phyloP scores from a whole-genome alignment of 202 grass and related monocot species.

The Panicum virgatum region DNA sequence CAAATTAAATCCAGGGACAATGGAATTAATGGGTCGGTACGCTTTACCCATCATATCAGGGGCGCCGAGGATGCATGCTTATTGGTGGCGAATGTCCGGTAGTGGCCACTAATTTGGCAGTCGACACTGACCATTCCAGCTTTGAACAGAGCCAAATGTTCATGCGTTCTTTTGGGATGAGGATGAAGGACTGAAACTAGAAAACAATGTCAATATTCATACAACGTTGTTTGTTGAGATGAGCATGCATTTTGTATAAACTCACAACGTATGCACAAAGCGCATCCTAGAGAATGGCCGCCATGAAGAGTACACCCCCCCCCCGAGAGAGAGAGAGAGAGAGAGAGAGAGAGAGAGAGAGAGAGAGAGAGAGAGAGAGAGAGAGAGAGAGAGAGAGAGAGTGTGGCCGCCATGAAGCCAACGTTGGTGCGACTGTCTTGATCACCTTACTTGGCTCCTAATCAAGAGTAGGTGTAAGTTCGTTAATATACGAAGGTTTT shows the following conservation, averaged over 20 bases:
- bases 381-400: too few species aligned
- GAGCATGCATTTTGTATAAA: too few species aligned
- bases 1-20: neutral
- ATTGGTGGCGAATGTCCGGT: neutral
- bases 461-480: neutral
- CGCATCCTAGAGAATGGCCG: too few species aligned
- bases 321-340: too few species aligned
- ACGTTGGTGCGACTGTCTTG: too few species aligned
- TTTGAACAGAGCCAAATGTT: neutral
- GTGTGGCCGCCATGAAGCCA: too few species aligned
- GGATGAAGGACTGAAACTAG: neutral
- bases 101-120: slow-evolving; percentile 7
- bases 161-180: neutral
- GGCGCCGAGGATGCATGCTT: neutral
- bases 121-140: neutral
- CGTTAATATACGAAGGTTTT: neutral
- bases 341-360: too few species aligned
- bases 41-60: slow-evolving; percentile 31
- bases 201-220: too few species aligned
- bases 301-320: too few species aligned
- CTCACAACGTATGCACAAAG: too few species aligned
- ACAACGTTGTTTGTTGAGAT: too few species aligned
- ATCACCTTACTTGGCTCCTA: neutral
- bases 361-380: too few species aligned
- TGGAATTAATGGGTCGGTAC: slow-evolving; percentile 29